phyloP scores from a whole-genome alignment of 2,329 filamentous ascomycete genomes.

The Scytalidium lignicola region DNA sequence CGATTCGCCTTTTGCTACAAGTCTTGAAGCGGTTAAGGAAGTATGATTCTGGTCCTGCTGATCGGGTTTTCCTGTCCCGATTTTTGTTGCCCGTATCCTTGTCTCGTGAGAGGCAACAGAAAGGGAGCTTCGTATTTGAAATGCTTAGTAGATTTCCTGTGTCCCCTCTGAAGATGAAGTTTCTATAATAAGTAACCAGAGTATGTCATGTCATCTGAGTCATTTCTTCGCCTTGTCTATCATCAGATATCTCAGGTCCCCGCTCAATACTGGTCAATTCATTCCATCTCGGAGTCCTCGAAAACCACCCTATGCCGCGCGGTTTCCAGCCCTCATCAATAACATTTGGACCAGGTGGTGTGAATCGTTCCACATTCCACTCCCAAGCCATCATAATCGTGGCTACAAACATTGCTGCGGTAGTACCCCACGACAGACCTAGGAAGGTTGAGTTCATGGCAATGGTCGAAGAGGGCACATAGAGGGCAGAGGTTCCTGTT shows the following conservation, averaged over 20 bases:
- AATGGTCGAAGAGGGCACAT: background rate
- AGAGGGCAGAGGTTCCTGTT: background rate
- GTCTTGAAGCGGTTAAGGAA: no score
- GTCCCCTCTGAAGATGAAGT: no score
- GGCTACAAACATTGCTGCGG: background rate
- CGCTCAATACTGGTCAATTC: background rate
- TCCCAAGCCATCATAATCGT: background rate
- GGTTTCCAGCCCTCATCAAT: background rate
- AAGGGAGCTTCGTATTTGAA: no score
- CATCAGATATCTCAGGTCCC: background rate
- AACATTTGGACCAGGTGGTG: background rate
- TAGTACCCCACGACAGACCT: background rate
- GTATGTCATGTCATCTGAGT: no score
- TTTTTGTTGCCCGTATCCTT: no score
- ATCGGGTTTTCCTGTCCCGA: no score
- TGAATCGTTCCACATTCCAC: slow-evolving; percentile 2
- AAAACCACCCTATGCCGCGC: background rate
- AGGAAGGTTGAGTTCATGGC: background rate
- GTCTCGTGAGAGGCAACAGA: no score
- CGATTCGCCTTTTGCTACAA: no score
- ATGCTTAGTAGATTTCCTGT: no score
- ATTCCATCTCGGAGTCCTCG: background rate
- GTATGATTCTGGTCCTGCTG: no score
- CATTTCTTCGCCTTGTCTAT: background rate
- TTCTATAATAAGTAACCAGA: no score